Conservation (phyloP, 495 filamentous ascomycete species). For the Ramalina peruviana region DNA sequence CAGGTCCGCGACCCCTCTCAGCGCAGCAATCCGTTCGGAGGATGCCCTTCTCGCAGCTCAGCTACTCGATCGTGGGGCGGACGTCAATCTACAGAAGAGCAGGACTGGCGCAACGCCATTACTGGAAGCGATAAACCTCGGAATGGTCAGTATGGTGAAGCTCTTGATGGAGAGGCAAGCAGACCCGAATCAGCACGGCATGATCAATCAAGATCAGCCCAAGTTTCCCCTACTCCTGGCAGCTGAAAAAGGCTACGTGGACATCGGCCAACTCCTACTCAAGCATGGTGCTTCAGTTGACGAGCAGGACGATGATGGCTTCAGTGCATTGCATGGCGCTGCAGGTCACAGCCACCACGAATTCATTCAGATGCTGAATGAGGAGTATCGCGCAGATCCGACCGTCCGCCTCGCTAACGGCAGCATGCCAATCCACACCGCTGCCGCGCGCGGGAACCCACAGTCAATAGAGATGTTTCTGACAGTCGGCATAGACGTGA, state of each 20-base stretch:
- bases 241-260: neutral
- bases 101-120: neutral
- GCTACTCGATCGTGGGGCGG: neutral
- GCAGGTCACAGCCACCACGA: neutral
- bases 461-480: constrained; percentile 1
- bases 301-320: neutral
- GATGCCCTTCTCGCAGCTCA: no score
- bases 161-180: neutral
- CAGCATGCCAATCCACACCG: neutral
- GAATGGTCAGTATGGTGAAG: neutral
- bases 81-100: neutral
- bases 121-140: neutral
- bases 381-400: neutral
- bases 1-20: no score
- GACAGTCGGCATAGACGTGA: constrained; percentile 28
- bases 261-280: constrained; percentile 4
- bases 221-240: constrained; percentile 1
- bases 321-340: neutral
- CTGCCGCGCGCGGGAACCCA: neutral
- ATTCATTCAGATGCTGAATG: neutral
- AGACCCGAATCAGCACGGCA: neutral
- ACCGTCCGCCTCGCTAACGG: neutral
- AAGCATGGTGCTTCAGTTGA: constrained; percentile 3
- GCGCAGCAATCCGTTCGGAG: no score
- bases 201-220: neutral